A percentile compares a stretch with the other conserved stretches of the same genome.
These are phyloP conservation scores for Coniferiporia weirii DNA, from an alignment of 1,284 basidiomycete species.

Conservation along the genomic window DNA sequence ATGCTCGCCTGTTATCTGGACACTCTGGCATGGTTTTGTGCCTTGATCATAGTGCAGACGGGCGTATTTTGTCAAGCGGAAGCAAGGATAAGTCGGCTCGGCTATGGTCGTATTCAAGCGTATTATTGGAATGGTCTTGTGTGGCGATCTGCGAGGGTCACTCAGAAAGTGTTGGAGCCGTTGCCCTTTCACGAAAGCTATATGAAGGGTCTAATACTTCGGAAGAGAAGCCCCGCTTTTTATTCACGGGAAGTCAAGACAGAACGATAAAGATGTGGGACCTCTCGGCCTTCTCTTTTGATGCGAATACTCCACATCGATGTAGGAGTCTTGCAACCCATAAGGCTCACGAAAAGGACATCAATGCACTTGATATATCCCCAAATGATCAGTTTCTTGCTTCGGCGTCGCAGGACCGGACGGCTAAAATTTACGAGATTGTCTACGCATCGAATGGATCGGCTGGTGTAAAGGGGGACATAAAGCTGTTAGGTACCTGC, in stretches of 20 bases:
- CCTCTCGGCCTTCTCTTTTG: conserved; percentile 37
- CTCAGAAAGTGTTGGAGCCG: conserved; percentile 88
- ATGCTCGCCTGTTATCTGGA: conserved; percentile 79
- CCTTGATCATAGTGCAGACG: conserved; percentile 65
- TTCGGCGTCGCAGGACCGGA: conserved; percentile 94
- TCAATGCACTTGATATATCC: conserved; percentile 92
- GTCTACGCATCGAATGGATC: conserved; percentile 45
- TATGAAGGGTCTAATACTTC: conserved; percentile 24
- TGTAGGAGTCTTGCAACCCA: conserved; percentile 84
- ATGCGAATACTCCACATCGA: conserved; percentile 33
- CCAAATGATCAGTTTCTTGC: conserved; percentile 88
- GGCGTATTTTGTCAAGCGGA: conserved; percentile 79
- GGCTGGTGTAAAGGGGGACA: conserved; percentile 51
- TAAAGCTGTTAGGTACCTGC: conserved; percentile 82
- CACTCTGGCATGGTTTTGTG: conserved; percentile 92
- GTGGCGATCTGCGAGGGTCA: conserved; percentile 91
- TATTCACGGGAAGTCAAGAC: conserved; percentile 95
- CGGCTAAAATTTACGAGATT: conserved; percentile 87
- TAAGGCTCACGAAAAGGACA: conserved; percentile 97
- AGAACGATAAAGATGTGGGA: conserved; percentile 99
- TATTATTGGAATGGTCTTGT: conserved; percentile 66
- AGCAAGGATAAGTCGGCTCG: conserved; percentile 90
- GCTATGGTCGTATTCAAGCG: conserved; percentile 65
- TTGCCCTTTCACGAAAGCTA: conserved; percentile 65
- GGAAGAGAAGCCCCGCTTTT: conserved; percentile 46